Evolutionary conservation across 2,329 filamentous ascomycete genomes (phyloP), one percentile per base, ranked within the genome.

Genomic region (Phoma sp.): DNA sequence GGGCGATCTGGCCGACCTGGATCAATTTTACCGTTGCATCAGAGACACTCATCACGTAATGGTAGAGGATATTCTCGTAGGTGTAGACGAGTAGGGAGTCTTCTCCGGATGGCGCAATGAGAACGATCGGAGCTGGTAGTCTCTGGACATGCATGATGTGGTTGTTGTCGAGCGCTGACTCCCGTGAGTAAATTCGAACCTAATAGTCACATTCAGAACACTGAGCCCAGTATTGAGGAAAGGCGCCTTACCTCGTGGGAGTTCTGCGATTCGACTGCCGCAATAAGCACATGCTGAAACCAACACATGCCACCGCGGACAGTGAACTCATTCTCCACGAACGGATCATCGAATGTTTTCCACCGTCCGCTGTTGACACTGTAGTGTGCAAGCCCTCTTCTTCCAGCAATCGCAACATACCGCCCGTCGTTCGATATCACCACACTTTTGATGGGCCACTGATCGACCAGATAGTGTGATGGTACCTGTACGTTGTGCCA

Each of bases 271-370:
- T 99, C 95, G n/a, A 97, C 88, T 4, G 93, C 92, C 32, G 92
- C 93, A 50, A 98, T 91, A 15, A 99, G 81, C 26, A 98, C 90
- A 75, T 99, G 93, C 62, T 96, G 92, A 71, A 96, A 93, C 95
- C 95, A 99, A 73, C 93, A 98, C 93, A 99, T 96, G 6, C 95
- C 95, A 42, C 95, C 95, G 59, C 93, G 84, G 12, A 99, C 91
- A 20, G 92, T 87, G 71, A 99, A 99, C 59, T 93, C 91, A 65
- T 93, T 92, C 74, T 98, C 95, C 68, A 88, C 84, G 25, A 84
- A 85, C 21, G 87, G 84, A 65, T 93, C 92, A 42, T 89, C 84
- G 72, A 99, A 99, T 0, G 90, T 96, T 73, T 96, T 97, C 95
- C 95, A 99, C 53, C 95, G 85, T 23, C 93, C 91, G 70, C 93